These are phyloP conservation scores for Rhizopus stolonifer DNA, from an alignment of 371 early-diverging fungal species.

Conservation along the genomic window DNA sequence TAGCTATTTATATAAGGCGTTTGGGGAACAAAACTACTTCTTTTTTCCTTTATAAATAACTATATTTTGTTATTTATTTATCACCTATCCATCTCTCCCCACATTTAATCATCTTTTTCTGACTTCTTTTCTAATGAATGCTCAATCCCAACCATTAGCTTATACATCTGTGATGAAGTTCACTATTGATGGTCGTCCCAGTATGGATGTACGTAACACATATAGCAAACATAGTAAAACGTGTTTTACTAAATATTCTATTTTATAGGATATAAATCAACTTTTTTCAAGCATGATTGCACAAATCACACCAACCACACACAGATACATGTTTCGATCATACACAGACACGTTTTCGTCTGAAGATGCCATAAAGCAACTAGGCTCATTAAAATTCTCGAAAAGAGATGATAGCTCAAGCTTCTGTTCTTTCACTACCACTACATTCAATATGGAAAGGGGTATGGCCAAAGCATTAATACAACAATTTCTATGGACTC, in stretches of 20 bases:
- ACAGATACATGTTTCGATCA: constrained; percentile 36
- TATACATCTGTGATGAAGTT: constrained; percentile 35
- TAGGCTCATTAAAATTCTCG: constrained; percentile 33
- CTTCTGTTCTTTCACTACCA: constrained; percentile 34
- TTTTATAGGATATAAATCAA: constrained; percentile 22
- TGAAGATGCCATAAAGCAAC: constrained; percentile 43
- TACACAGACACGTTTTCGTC: constrained; percentile 46
- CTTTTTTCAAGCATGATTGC: constrained; percentile 20
- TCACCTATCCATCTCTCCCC: no score
- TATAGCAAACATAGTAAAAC: background rate
- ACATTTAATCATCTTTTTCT: no score
- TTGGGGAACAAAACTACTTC: background rate
- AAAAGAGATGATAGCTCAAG: constrained; percentile 19
- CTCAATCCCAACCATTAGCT: constrained; percentile 9
- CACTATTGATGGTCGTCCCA: constrained; percentile 38
- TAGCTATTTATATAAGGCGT: background rate
- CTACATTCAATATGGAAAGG: constrained; percentile 51
- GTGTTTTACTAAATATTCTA: background rate
- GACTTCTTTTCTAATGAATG: background rate
- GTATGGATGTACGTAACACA: constrained; percentile 27
- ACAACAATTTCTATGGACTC: constrained; percentile 44
- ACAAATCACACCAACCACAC: constrained; percentile 9
- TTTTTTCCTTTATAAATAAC: background rate
- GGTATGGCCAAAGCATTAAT: constrained; percentile 54
- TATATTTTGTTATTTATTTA: background rate